Evolutionary conservation across 2,329 filamentous ascomycete genomes (phyloP).

Genomic region (Pseudopithomyces maydicus): DNA sequence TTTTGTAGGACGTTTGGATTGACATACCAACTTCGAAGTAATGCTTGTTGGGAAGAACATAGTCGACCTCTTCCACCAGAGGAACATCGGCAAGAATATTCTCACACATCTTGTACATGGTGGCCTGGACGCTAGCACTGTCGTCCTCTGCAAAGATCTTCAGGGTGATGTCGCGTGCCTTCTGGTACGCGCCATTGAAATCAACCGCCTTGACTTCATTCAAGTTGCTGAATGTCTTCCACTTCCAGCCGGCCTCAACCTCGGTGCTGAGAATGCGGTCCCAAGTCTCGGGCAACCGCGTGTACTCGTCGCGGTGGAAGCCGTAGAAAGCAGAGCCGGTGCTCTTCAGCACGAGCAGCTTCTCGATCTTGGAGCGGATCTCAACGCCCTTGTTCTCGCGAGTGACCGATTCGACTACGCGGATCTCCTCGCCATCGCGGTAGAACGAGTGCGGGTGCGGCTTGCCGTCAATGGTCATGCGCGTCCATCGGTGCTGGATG

Average conservation of each 20-base stretch:
- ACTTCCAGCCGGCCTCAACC: slow-evolving; percentile 85
- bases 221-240: slow-evolving; percentile 72
- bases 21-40: slow-evolving; percentile 91
- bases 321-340: slow-evolving; percentile 96
- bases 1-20: not conserved
- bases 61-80: slow-evolving; percentile 73
- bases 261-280: slow-evolving; percentile 95
- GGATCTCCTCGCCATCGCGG: slow-evolving; percentile 86
- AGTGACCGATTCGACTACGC: slow-evolving; percentile 76
- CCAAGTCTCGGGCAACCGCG: slow-evolving; percentile 86
- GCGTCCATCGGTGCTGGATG: slow-evolving; percentile 86
- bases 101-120: slow-evolving; percentile 99
- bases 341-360: slow-evolving; percentile 90
- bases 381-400: slow-evolving; percentile 71
- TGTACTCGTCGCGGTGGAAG: slow-evolving; percentile 92
- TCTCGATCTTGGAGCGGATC: slow-evolving; percentile 77
- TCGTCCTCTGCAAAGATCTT: slow-evolving; percentile 88
- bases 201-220: slow-evolving; percentile 69
- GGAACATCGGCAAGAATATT: slow-evolving; percentile 79
- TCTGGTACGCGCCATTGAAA: slow-evolving; percentile 80
- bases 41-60: slow-evolving; percentile 94
- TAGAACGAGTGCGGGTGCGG: slow-evolving; percentile 95
- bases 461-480: slow-evolving; percentile 84
- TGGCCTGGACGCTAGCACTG: slow-evolving; percentile 91
- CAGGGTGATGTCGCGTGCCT: slow-evolving; percentile 83